Evolutionary conservation across 768 basidiomycete species (phyloP), one percentile per base, ranked within the genome.

Genomic region (Neoboletus magnificus): DNA sequence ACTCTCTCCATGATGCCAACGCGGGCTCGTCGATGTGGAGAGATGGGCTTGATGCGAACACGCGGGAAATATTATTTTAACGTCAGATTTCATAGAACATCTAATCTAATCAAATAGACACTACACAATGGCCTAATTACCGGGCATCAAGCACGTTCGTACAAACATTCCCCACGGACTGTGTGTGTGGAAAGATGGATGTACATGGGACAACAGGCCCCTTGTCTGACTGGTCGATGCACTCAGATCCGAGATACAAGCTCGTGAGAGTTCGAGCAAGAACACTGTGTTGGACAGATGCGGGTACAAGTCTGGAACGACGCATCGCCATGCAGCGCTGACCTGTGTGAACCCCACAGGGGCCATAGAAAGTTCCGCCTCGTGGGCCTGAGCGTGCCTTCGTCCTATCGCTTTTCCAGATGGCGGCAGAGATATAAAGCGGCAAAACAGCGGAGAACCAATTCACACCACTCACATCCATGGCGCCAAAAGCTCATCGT

Each of bases 401-500:
- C 44, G 35, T 48, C n/a, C 39, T 30, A 25, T n/a, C 33, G 46
- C 45, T 40, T 39, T 32, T 45, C 54, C 45, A 44, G 30, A 23
- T 10, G 50, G 25, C 23, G 11, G 46, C 18, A n/a, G n/a, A n/a
- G 55, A 48, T 68, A 66, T 68, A 60, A 60, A 67, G 59, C 49
- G 47, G 42, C 33, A 43, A 39, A 23, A 39, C 18, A 30, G 69
- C 69, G 69, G 69, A 73, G 64, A 71, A 57, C 64, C 62, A 72
- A 71, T 59, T 60, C 62, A 36, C 23, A 55, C 45, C 39, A 40
- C 55, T 55, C 57, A 51, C 64, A 50, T 62, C 62, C 66, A 83
- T 82, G 78, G 73, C 83, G 44, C 77, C 73, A 60, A 84, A 81
- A 72, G 63, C 74, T 48, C 79, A 82, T 62, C 76, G 80, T 63